Base-by-base conservation (phyloP, 257 asterid genomes). In the Fraxinus anomala region DNA sequence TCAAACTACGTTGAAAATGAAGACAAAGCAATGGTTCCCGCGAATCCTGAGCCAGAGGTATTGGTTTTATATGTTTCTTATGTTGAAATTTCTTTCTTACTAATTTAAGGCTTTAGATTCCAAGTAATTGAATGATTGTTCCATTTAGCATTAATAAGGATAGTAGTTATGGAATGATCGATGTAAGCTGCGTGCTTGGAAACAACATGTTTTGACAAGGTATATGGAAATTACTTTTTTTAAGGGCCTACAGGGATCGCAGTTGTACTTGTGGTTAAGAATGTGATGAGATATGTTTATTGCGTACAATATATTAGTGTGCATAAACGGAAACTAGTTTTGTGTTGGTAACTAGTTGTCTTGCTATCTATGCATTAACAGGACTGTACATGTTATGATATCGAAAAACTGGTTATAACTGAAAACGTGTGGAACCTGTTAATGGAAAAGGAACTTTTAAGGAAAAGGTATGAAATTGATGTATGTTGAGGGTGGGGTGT, bases 21-120 rank as follows among this genome's bases (percentile, higher is more conserved):
- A n/a, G 82, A 70, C 47, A 77, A 74, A 76, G n/a, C 85, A 13
- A 77, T 44, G 51, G 80, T 34, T 76, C 71, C 68, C 54, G 65
- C 34, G 68, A 80, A 81, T 44, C 56, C 85, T 13, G 76, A 56
- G 74, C 72, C 47, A 23, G 85, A 85, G 89, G 83, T 84, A 81
- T 39, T 24, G 21, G 6, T 37, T 42, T 54, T 67, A 37, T 49
- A 11, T 19, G 24, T 7, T 56, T 0, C 30, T 11, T 9, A 1
- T 73, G 66, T 44, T 34, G 31, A 34, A 3, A 21, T 76, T 68
- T 71, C 12, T 8, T 10, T 61, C 10, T 68, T 47, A 1, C 16
- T 31, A 51, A 19, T 51, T 61, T 23, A 21, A 21, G 68, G 31
- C 68, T 24, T 61, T 3, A 23, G 21, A 33, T 59, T 30, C 30